Evolutionary conservation across 441 rosid genomes (phyloP), one percentile per base, ranked within the genome.

Genomic region (Croton setiger): DNA sequence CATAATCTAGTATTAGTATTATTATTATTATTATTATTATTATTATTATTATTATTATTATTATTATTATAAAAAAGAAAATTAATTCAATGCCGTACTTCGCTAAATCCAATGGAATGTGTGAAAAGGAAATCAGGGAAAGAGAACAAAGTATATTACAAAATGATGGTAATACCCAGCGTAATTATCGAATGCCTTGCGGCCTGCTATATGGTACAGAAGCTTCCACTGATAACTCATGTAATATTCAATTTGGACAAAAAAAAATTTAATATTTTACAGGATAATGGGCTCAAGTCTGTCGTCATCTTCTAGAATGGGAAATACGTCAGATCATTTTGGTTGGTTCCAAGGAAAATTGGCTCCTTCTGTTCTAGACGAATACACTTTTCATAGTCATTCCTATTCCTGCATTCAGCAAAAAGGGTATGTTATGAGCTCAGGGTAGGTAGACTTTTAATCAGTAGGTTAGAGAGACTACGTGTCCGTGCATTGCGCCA

Each of bases 331-430:
- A 20, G 11, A 14, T 21, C 10, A 18, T n/a, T 20, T 20, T 20
- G 59, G 59, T 20, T 18, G 14, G 47, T 35, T 44, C 37, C 65
- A 31, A 23, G n/a, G 51, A 69, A 41, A 69, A 35, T 39, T 48
- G 48, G 45, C 66, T 61, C 36, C 60, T 37, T 13, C 15, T 37
- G 60, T 7, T 43, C 17, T 48, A 36, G 10, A 53, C 45, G 39
- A 14, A 49, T 15, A 13, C 8, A 15, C 7, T 15, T 27, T 31
- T 51, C 47, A 21, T 63, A 27, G 44, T 17, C 14, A 33, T 35
- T 33, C 68, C 58, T 60, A 78, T 67, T 78, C 81, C 81, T 74
- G 78, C 75, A 67, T 60, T 35, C 52, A 35, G 55, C 64, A 48
- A 71, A 71, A 52, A 4, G n/a, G 33, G 41, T 23, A 3, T 9